Conservation (phyloP, 1,139 yeast species). For the Diutina siamensis region DNA sequence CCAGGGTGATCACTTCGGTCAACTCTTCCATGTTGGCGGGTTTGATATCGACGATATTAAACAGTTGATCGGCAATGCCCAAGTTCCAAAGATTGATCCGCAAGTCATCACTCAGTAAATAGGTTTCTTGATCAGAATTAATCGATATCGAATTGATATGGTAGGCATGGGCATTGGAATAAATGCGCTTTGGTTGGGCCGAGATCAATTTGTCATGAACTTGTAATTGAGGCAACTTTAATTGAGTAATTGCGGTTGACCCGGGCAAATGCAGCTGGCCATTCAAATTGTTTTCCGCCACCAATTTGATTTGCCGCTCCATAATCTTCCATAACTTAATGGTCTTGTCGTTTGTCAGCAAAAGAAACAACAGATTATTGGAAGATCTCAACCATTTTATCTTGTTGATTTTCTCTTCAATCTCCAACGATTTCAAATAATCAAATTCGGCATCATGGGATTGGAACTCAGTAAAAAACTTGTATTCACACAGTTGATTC, state of each 20-base stretch:
- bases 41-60: conserved; percentile 93
- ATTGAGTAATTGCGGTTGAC: conserved; percentile 16
- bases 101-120: conserved; percentile 85
- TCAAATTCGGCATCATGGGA: conserved; percentile 98
- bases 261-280: conserved; percentile 12
- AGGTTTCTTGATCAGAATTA: conserved; percentile 94
- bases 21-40: conserved; percentile 98
- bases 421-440: conserved; percentile 87
- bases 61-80: conserved; percentile 89
- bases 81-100: conserved; percentile 94
- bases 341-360: conserved; percentile 94
- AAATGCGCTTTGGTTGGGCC: conserved; percentile 87
- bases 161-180: conserved; percentile 95
- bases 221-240: conserved; percentile 78
- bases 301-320: conserved; percentile 87
- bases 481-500: conserved; percentile 61
- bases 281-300: conserved; percentile 71
- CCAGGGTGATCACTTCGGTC: conserved; percentile 96
- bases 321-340: conserved; percentile 94
- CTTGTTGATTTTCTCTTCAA: conserved; percentile 96
- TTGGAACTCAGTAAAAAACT: conserved; percentile 94
- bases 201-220: conserved; percentile 91
- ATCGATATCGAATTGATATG: conserved; percentile 94
- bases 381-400: conserved; percentile 91
- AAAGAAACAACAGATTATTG: conserved; percentile 76